These are phyloP conservation scores for Platanthera zijinensis DNA, from an alignment of 106 monocot species.

Conservation along the genomic window DNA sequence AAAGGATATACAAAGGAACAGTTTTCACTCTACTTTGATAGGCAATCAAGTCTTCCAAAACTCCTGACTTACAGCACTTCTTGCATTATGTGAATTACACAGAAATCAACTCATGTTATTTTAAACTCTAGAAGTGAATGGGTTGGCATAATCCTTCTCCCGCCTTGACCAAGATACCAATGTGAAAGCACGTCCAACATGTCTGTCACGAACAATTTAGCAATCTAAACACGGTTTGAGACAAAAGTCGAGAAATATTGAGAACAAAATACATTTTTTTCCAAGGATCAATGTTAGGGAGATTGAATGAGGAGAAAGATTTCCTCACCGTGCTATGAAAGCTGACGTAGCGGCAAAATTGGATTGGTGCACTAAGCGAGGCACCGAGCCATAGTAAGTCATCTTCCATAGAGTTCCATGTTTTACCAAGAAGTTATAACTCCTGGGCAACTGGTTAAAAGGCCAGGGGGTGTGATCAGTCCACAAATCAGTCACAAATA, in stretches of 20 bases:
- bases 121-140: background rate
- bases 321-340: slow-evolving; percentile 75
- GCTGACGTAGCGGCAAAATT: slow-evolving; percentile 89
- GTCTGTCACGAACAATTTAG: background rate
- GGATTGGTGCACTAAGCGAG: slow-evolving; percentile 80
- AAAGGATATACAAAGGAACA: background rate
- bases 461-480: slow-evolving; percentile 99
- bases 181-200: background rate
- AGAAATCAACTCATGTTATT: background rate
- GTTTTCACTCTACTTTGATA: background rate
- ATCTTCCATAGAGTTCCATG: slow-evolving; percentile 90
- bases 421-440: slow-evolving; percentile 97
- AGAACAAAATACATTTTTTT: background rate
- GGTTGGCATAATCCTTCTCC: background rate
- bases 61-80: background rate
- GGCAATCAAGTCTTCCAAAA: background rate
- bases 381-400: slow-evolving; percentile 84
- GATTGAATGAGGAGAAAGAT: background rate
- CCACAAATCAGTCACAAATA: slow-evolving; percentile 95
- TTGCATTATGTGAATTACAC: background rate
- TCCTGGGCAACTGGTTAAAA: slow-evolving; percentile 92
- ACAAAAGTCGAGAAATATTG: background rate
- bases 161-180: background rate
- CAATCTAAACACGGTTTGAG: background rate
- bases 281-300: background rate